Evolutionary conservation across 495 filamentous ascomycete species (phyloP).

Genomic region (Darksidea phi): DNA sequence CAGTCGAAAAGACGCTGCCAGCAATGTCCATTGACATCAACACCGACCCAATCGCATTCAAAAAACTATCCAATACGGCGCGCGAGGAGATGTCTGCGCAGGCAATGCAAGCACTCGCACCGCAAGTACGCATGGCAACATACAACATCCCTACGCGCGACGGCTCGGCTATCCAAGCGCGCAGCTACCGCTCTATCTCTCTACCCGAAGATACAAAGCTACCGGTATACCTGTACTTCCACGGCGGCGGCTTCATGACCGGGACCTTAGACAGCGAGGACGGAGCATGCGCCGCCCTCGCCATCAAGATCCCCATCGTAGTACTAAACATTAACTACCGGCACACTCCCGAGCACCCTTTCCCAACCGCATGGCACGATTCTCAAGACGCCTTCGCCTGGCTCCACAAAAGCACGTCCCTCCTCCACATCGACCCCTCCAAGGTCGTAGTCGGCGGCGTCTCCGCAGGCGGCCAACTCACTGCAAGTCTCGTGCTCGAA

Average conservation of each 20-base stretch:
- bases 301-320: conserved; percentile 1
- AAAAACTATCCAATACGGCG: neutral
- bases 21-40: conserved; percentile 3
- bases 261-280: conserved; percentile 21
- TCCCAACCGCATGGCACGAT: conserved; percentile 23
- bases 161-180: conserved; percentile 15
- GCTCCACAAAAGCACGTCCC: conserved; percentile 11
- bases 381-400: conserved; percentile 24
- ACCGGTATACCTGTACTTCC: conserved; percentile 21
- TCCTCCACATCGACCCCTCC: neutral
- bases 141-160: conserved; percentile 21
- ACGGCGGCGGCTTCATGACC: conserved; percentile 33
- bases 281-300: conserved; percentile 8
- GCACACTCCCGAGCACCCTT: conserved; percentile 29
- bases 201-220: neutral
- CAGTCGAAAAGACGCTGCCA: conserved; percentile 10
- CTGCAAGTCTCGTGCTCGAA: conserved; percentile 9
- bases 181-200: conserved; percentile 8
- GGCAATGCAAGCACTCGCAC: conserved; percentile 7
- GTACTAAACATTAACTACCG: conserved; percentile 30
- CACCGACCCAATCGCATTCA: neutral
- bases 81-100: conserved; percentile 9
- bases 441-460: conserved; percentile 19
- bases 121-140: conserved; percentile 10
- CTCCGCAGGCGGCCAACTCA: conserved; percentile 16